phyloP scores from a whole-genome alignment of 768 basidiomycete genomes.

The Leccinum variicolor region DNA sequence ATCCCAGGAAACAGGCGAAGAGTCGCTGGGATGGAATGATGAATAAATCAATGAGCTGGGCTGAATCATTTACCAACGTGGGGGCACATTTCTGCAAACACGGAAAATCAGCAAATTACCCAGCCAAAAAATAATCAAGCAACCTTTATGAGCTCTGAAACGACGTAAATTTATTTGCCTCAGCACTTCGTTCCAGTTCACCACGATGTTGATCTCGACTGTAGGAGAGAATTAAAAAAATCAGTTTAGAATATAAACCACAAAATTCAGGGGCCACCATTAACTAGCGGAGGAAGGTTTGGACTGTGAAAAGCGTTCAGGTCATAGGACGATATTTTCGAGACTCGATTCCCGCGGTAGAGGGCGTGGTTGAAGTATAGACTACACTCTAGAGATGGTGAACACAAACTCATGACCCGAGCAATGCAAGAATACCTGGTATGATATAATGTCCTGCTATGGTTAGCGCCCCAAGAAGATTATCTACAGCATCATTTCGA shows the following conservation, averaged over 20 bases:
- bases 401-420: neutral
- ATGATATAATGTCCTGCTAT: slow-evolving; percentile 91
- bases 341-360: slow-evolving; percentile 82
- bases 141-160: slow-evolving; percentile 81
- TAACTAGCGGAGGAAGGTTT: slow-evolving; percentile 78
- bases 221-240: neutral
- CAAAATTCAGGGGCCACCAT: slow-evolving; percentile 43
- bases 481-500: slow-evolving; percentile 93
- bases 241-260: neutral
- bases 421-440: slow-evolving; percentile 53
- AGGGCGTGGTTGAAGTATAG: slow-evolving; percentile 90
- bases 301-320: slow-evolving; percentile 83
- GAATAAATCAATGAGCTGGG: slow-evolving; percentile 2
- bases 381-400: slow-evolving; percentile 59
- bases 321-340: slow-evolving; percentile 79
- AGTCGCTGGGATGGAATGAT: slow-evolving; percentile 49
- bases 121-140: neutral
- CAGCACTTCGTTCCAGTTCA: slow-evolving; percentile 87
- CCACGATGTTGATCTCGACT: slow-evolving; percentile 89
- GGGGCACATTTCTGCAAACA: slow-evolving; percentile 64
- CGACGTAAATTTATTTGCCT: slow-evolving; percentile 75
- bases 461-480: slow-evolving; percentile 82
- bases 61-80: slow-evolving; percentile 61
- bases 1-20: slow-evolving; percentile 89
- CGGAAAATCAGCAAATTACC: slow-evolving; percentile 10